These are phyloP conservation scores for Biscutella auriculata DNA, from an alignment of 441 rosid genomes.

Conservation along the genomic window DNA sequence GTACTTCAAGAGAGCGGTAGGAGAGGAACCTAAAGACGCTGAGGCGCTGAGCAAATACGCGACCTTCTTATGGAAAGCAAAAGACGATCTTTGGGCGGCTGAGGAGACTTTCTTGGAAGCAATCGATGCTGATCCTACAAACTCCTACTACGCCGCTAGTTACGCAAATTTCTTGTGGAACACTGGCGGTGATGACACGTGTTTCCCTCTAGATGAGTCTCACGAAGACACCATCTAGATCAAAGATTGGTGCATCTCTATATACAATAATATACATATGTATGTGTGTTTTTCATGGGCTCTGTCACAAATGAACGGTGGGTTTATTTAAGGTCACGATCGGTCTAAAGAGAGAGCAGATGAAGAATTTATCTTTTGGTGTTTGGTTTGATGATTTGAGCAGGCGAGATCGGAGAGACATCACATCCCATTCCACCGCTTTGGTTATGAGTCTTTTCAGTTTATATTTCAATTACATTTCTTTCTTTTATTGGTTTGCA, in stretches of 20 bases:
- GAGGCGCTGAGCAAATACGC: slow-evolving; percentile 72
- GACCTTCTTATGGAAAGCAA: slow-evolving; percentile 60
- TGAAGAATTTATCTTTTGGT: too few relatives aligned
- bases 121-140: slow-evolving; percentile 57
- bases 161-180: slow-evolving; percentile 90
- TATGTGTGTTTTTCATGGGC: too few relatives aligned
- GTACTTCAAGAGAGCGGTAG: slow-evolving; percentile 56
- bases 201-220: slow-evolving; percentile 53
- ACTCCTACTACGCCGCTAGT: slow-evolving; percentile 50
- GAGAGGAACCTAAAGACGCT: slow-evolving; percentile 52
- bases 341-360: too few relatives aligned
- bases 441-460: too few relatives aligned
- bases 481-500: too few relatives aligned
- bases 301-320: too few relatives aligned
- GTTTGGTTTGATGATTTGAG: too few relatives aligned
- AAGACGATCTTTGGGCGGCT: slow-evolving; percentile 68
- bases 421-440: too few relatives aligned
- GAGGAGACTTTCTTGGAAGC: slow-evolving; percentile 80
- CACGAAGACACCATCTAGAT: slow-evolving; percentile 14
- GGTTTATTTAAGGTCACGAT: too few relatives aligned
- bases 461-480: too few relatives aligned
- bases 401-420: too few relatives aligned
- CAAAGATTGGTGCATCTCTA: slow-evolving; percentile 18
- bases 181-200: slow-evolving; percentile 83
- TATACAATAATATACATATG: not conserved